Base-by-base conservation (phyloP, 768 basidiomycete genomes). In the Leccinellum rugosiceps region DNA sequence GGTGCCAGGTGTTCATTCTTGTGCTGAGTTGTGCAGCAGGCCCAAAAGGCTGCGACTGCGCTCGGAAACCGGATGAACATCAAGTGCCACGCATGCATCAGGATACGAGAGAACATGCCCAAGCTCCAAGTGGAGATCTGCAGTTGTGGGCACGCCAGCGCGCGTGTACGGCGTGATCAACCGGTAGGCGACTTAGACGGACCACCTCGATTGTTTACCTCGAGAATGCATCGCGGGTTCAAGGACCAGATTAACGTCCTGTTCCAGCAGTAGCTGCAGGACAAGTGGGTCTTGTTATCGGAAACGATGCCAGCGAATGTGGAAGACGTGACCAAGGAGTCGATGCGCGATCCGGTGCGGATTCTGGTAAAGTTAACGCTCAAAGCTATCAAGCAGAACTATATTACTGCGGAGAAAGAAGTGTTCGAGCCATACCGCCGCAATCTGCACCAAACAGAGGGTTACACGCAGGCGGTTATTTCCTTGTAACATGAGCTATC, bases 371-470 rank as follows among this genome's bases (percentile, higher is more conserved):
- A 99, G 87, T 76, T 98, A 73, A 98, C 96, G 38, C 87, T 99
- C 53, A 96, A 99, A 75, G 96, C 94, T 88, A 96, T 97, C 83
- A 94, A 94, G 78, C 94, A 97, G 74, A 96, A 96, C 79, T 98
- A 94, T 77, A 95, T 98, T 67, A 95, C 95, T 50, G 95, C 97
- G 58, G 96, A 98, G 78, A 98, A 97, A 81, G 96, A 98, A 78
- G 96, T 98, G 67, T 99, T 94, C 95, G 98, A 98, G 76, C 80
- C 98, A 58, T 96, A 98, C 78, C 87, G 98, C 34, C 97, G 92
- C 77, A 96, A 99, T 82, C 83, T 98, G 51, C 96, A 95, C 80
- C 94, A 96, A 79, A 97, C 94, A 52, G 91, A 98, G 59, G 97
- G 95, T 67, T 97, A 98, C 78, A 98, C 96, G 44, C 96, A 98